Evolutionary conservation across 768 basidiomycete genomes (phyloP), one percentile per base, ranked within the genome.

Genomic region (Mycena leptocephala): DNA sequence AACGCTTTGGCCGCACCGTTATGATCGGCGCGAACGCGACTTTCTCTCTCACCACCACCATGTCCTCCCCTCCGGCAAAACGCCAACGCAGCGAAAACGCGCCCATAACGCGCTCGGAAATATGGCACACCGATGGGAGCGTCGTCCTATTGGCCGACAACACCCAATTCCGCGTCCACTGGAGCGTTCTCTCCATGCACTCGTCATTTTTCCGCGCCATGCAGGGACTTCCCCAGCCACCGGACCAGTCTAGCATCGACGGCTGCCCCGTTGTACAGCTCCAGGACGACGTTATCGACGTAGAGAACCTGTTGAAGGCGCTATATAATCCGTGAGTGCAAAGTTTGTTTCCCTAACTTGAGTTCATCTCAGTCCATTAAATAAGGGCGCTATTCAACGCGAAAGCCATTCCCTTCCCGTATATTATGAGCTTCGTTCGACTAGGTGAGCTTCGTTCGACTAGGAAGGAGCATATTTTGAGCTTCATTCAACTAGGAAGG

Each of bases 161-260:
- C 35, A 41, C 37, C 5, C 76, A 83, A 37, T 81, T 82, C 55
- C 77, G 74, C 20, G 78, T 80, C 30, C 79, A 74, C 55, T 79
- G 79, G 63, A 55, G 66, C 24, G 68, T 82, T 0, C 74, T 83
- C 3, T 56, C 79, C 2, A 55, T 72, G 11, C 76, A 80, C 13
- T 83, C 83, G 2, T 63, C 81, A 0, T 74, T 84, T 11, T 83
- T 82, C 61, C 59, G 46, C 20, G 77, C 76, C 56, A 81, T 84
- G 80, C 77, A 80, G 35, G 39, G 74, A 0, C 22, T 81, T 9
- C 79, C 81, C 1, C 77, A 78, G 43, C 64, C 80, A 5, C 28
- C 35, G 5, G 59, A 53, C 24, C 63, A 66, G 26, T 39, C 28
- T 1, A 65, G 32, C 11, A 53, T 70, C 22, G 68, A 75, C 0